Percentiles rank a stretch among this genome's conserved stretches.
phyloP scores from a whole-genome alignment of 257 asterid genomes.

The Solanum sejunctum region DNA sequence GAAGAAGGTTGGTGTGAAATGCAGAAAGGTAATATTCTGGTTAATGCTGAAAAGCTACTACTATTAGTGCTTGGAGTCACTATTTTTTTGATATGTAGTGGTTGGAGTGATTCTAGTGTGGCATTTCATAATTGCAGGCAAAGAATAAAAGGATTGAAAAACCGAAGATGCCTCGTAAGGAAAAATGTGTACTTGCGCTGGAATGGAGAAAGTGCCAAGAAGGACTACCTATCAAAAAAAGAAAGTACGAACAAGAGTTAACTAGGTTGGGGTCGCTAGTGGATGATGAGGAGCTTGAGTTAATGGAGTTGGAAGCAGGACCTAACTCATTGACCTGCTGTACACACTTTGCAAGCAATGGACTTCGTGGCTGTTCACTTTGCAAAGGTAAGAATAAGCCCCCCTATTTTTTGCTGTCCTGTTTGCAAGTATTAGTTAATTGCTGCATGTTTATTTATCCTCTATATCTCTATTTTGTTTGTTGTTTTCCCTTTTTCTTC shows the following conservation, averaged over 20 bases:
- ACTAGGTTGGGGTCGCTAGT: constrained; percentile 34
- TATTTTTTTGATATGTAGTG: not conserved
- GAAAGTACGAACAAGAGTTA: constrained; percentile 27
- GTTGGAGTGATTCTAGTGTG: not conserved
- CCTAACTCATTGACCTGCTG: constrained; percentile 72
- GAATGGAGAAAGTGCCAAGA: constrained; percentile 36
- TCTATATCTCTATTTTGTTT: not conserved
- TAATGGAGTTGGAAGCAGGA: constrained; percentile 72
- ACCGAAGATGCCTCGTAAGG: constrained; percentile 34
- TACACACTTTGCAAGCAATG: constrained; percentile 55
- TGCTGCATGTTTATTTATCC: not conserved
- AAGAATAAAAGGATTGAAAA: constrained; percentile 36
- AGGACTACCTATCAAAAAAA: constrained; percentile 5
- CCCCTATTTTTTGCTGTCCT: not conserved
- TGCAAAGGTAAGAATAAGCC: constrained; percentile 64
- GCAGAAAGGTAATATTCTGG: constrained; percentile 38
- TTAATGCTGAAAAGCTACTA: not conserved
- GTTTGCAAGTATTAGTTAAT: not conserved
- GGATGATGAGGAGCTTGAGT: constrained; percentile 96
- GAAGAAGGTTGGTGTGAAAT: constrained; percentile 42
- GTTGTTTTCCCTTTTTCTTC: not conserved
- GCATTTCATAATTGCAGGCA: constrained; percentile 27
- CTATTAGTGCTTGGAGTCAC: not conserved
- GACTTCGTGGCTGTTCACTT: constrained; percentile 76
- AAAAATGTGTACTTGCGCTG: constrained; percentile 71